phyloP scores from a whole-genome alignment of 352 stramenopile genomes.

The Globisporangium takayamanum region DNA sequence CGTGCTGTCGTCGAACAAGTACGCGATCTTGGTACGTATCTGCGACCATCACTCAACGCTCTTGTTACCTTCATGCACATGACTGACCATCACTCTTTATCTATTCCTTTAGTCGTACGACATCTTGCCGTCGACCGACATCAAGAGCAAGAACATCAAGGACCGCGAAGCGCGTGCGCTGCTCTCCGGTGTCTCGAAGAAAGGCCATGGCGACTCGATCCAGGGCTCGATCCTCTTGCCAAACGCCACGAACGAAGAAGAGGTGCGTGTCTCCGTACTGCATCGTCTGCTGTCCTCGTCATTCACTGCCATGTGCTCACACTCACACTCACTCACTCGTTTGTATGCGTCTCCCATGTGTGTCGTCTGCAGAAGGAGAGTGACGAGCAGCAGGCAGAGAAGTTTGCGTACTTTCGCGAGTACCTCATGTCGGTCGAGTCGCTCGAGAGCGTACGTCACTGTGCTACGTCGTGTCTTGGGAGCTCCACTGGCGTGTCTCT shows the following conservation, averaged over 20 bases:
- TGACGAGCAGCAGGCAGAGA: constrained; percentile 43
- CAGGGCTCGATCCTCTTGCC: constrained; percentile 75
- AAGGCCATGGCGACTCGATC: constrained; percentile 52
- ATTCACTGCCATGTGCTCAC: background rate
- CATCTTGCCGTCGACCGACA: constrained; percentile 74
- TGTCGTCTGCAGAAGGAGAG: constrained; percentile 28
- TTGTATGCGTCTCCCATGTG: background rate
- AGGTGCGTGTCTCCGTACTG: constrained; percentile 19
- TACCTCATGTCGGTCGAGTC: constrained; percentile 69
- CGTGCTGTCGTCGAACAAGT: constrained; percentile 74
- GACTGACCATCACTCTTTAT: constrained; percentile 2
- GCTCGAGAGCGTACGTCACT: constrained; percentile 55
- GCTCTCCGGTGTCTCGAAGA: constrained; percentile 71
- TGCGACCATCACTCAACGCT: background rate
- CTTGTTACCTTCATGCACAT: background rate
- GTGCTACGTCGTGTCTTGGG: background rate
- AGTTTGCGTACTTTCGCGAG: constrained; percentile 79
- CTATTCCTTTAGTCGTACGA: constrained; percentile 62
- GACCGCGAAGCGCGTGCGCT: constrained; percentile 63
- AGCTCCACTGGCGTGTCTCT: background rate
- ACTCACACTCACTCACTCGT: constrained; percentile 4
- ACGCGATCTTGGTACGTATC: constrained; percentile 63
- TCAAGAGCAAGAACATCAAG: constrained; percentile 68
- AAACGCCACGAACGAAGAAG: constrained; percentile 42
- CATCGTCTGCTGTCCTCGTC: background rate